Conservation (phyloP, 1,284 basidiomycete species). For the Moesziomyces sp. region DNA sequence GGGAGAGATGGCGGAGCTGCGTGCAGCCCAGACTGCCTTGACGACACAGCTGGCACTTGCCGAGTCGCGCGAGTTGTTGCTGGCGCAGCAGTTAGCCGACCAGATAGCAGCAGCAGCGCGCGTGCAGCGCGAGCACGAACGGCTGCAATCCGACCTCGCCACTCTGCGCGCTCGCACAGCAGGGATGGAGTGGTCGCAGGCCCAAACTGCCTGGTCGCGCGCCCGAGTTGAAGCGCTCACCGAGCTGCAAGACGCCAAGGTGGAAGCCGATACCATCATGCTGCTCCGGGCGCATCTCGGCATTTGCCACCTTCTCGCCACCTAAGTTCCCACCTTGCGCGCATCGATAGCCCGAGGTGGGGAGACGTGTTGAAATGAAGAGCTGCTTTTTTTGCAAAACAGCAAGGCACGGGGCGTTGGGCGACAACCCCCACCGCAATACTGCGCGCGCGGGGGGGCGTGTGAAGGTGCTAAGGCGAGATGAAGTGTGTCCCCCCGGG, state of each 20-base stretch:
- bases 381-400: no score
- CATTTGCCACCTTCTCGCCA: slow-evolving; percentile 16
- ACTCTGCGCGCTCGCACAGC: slow-evolving; percentile 11
- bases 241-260: slow-evolving; percentile 28
- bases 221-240: slow-evolving; percentile 22
- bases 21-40: not conserved
- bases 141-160: slow-evolving; percentile 5
- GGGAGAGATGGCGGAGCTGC: not conserved
- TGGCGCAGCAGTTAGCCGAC: slow-evolving; percentile 6
- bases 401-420: no score
- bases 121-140: not conserved
- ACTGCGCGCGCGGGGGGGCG: no score
- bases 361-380: no score
- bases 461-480: no score
- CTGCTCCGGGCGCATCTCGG: slow-evolving; percentile 17
- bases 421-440: no score
- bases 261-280: slow-evolving; percentile 30
- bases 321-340: no score
- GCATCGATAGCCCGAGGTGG: no score
- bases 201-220: slow-evolving; percentile 9
- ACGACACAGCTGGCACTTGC: slow-evolving; percentile 1
- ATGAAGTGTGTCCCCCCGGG: no score
- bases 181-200: slow-evolving; percentile 15
- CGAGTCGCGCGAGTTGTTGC: slow-evolving; percentile 1
- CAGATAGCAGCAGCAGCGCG: slow-evolving; percentile 1